Percentiles rank a stretch among this genome's conserved stretches.
Conservation (phyloP, 306 rosid genomes). For the Cyamopsis tetragonoloba region DNA sequence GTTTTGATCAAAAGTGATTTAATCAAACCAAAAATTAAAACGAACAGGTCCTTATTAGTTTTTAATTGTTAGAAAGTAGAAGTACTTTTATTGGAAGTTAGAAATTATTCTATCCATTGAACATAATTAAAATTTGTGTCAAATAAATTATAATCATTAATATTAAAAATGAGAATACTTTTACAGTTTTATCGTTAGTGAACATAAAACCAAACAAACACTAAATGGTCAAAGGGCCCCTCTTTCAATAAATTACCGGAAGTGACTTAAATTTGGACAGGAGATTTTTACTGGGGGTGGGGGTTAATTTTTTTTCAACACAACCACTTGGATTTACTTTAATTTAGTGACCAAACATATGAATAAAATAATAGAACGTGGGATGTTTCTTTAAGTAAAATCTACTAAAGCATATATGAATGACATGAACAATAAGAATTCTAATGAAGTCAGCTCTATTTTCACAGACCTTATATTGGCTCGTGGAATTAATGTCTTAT, state of each 20-base stretch:
- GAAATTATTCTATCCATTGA: too few relatives aligned
- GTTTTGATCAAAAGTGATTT: too few relatives aligned
- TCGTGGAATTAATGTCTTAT: constrained; percentile 3
- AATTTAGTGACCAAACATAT: not conserved
- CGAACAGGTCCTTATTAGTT: too few relatives aligned
- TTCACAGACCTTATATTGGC: constrained; percentile 9
- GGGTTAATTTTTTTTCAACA: not conserved
- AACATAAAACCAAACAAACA: too few relatives aligned
- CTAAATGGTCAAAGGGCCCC: too few relatives aligned
- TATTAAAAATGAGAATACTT: too few relatives aligned
- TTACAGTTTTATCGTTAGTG: too few relatives aligned
- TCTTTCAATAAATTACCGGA: not conserved
- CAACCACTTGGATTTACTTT: not conserved
- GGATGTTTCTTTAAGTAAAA: not conserved
- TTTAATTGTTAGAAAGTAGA: too few relatives aligned
- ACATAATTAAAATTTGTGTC: too few relatives aligned
- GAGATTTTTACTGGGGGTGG: not conserved
- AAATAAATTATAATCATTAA: too few relatives aligned
- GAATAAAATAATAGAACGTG: not conserved
- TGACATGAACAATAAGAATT: not conserved
- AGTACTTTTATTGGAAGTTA: too few relatives aligned
- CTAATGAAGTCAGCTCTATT: constrained; percentile 16
- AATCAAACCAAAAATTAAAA: too few relatives aligned
- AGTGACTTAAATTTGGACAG: not conserved
- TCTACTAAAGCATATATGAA: not conserved